These are phyloP conservation scores for Incumbomyces lentus DNA, from an alignment of 2,329 filamentous ascomycete species.

Conservation along the genomic window DNA sequence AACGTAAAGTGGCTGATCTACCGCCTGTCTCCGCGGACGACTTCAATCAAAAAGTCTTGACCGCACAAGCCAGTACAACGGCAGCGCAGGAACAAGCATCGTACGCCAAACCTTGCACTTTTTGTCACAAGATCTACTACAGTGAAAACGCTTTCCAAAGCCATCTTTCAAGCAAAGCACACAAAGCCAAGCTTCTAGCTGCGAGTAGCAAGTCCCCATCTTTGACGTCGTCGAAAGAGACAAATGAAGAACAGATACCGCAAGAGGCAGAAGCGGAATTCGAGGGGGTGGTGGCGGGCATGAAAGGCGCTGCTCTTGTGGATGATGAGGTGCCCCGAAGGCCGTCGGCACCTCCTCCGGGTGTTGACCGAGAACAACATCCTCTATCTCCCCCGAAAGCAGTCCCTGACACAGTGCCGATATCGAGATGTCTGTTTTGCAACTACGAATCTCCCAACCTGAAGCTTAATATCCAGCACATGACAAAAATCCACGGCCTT, in stretches of 20 bases:
- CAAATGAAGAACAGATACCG: conserved; percentile 18
- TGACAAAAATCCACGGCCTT: conserved; percentile 88
- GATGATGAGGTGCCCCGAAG: conserved; percentile 35
- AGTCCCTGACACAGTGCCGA: conserved; percentile 33
- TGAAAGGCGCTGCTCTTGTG: conserved; percentile 55
- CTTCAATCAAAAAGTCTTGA: conserved; percentile 91
- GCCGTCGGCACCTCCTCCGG: conserved; percentile 32
- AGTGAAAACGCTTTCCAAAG: conserved; percentile 95
- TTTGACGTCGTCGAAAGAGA: conserved; percentile 30
- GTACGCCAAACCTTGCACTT: conserved; percentile 71
- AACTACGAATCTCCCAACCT: conserved; percentile 70
- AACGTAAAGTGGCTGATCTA: conserved; percentile 80
- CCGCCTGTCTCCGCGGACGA: conserved; percentile 84
- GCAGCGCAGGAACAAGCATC: conserved; percentile 80
- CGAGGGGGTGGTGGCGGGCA: conserved; percentile 63
- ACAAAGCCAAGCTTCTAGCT: conserved; percentile 56
- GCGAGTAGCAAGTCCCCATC: conserved; percentile 33
- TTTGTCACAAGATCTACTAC: conserved; percentile 86
- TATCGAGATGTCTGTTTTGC: conserved; percentile 73
- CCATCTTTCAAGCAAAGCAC: conserved; percentile 82
- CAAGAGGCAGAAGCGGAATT: conserved; percentile 47
- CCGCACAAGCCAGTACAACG: conserved; percentile 72
- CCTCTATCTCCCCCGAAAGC: conserved; percentile 25
- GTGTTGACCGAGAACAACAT: conserved; percentile 26
- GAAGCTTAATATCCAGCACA: conserved; percentile 70